A percentile compares a stretch with the other conserved stretches of the same genome.
phyloP scores from a whole-genome alignment of 176 grass and related monocot genomes.

The Aegilops umbellulata region DNA sequence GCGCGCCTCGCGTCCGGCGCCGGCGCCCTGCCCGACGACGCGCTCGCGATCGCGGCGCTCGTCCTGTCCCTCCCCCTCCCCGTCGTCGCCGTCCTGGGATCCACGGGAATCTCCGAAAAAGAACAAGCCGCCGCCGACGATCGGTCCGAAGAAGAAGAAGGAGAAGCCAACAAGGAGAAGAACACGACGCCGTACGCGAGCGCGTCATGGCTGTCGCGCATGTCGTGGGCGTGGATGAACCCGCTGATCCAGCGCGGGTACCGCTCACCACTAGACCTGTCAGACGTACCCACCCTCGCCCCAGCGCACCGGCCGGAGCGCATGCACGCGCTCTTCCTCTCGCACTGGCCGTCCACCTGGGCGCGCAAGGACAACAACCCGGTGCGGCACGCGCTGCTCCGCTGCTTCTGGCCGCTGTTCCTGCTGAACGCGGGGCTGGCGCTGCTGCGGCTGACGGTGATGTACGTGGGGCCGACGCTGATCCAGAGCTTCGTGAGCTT shows the following conservation, averaged over 20 bases:
- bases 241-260: slow-evolving; percentile 68
- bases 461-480: slow-evolving; percentile 84
- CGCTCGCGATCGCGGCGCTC: slow-evolving; percentile 45
- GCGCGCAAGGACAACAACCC: slow-evolving; percentile 49
- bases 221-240: slow-evolving; percentile 90
- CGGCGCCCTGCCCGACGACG: slow-evolving; percentile 43
- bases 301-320: slow-evolving; percentile 62
- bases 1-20: slow-evolving; percentile 38
- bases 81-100: slow-evolving; percentile 34
- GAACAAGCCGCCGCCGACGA: too few relatives aligned
- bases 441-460: slow-evolving; percentile 57
- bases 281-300: slow-evolving; percentile 62
- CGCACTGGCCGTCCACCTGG: slow-evolving; percentile 52
- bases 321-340: slow-evolving; percentile 64
- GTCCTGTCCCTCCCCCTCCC: slow-evolving; percentile 53
- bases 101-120: slow-evolving; percentile 28
- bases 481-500: slow-evolving; percentile 86
- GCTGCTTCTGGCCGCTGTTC: slow-evolving; percentile 72
- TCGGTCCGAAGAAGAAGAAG: not conserved
- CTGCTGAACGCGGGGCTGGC: slow-evolving; percentile 63
- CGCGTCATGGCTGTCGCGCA: slow-evolving; percentile 50
- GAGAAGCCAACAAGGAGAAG: not conserved
- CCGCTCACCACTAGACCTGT: slow-evolving; percentile 43
- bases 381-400: slow-evolving; percentile 60
- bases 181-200: slow-evolving; percentile 60